phyloP scores from a whole-genome alignment of 257 asterid species.

The Fraxinus excelsior region DNA sequence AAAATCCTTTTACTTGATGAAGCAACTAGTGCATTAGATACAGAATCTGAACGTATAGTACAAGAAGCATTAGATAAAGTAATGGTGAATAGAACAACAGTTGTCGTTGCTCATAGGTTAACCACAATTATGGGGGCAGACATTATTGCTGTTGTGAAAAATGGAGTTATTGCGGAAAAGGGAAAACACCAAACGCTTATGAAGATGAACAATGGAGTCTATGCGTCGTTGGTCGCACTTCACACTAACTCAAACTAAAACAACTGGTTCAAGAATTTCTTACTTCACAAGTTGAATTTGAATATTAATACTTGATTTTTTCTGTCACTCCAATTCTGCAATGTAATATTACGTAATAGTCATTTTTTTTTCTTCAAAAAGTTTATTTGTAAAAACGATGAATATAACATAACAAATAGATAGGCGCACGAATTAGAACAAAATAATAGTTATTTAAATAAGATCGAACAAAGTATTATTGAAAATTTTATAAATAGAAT shows the following conservation, averaged over 20 bases:
- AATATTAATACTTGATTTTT: too few species aligned
- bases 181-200: slow-evolving; percentile 65
- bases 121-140: slow-evolving; percentile 70
- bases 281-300: neutral
- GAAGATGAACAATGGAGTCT: slow-evolving; percentile 57
- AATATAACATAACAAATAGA: too few species aligned
- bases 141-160: slow-evolving; percentile 69
- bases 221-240: slow-evolving; percentile 72
- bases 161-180: slow-evolving; percentile 64
- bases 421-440: too few species aligned
- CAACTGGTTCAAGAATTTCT: neutral
- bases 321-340: too few species aligned
- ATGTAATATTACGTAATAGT: too few species aligned
- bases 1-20: slow-evolving; percentile 68
- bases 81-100: slow-evolving; percentile 70
- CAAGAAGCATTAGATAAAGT: slow-evolving; percentile 71
- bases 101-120: slow-evolving; percentile 73
- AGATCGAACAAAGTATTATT: too few species aligned
- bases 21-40: slow-evolving; percentile 77
- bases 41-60: slow-evolving; percentile 70
- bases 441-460: too few species aligned
- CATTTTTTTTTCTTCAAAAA: too few species aligned
- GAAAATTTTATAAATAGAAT: too few species aligned
- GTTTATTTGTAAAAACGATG: too few species aligned
- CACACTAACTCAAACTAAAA: slow-evolving; percentile 28